These are phyloP conservation scores for Fusarium pseudocircinatum DNA, from an alignment of 2,329 filamentous ascomycete genomes.

Conservation along the genomic window DNA sequence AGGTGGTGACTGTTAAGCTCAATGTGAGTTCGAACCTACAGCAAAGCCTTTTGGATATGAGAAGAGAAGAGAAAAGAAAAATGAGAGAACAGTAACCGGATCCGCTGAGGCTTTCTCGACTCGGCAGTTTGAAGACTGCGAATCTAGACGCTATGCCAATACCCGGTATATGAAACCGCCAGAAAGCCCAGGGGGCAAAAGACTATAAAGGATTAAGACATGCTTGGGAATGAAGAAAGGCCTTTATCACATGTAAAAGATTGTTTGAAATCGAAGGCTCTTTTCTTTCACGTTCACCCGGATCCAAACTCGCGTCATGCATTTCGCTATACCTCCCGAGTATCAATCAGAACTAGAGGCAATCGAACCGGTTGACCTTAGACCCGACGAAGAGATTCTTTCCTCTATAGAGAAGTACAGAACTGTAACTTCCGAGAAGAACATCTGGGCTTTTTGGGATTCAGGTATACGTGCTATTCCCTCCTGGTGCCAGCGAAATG, in stretches of 20 bases:
- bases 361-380: background rate
- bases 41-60: background rate
- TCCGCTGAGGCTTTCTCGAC: background rate
- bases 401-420: background rate
- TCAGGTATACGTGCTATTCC: background rate
- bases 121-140: background rate
- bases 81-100: background rate
- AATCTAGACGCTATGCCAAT: background rate
- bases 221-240: rapidly evolving
- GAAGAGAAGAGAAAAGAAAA: background rate
- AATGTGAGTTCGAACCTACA: background rate
- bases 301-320: background rate
- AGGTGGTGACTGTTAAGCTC: too few species aligned
- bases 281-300: background rate
- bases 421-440: background rate
- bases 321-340: background rate
- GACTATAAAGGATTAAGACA: background rate
- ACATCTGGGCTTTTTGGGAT: background rate
- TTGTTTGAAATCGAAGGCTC: background rate
- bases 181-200: rapidly evolving
- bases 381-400: rapidly evolving
- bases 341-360: background rate
- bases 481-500: background rate
- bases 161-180: background rate
- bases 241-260: background rate